phyloP scores from a whole-genome alignment of 306 rosid genomes.

The Styphnolobium japonicum region DNA sequence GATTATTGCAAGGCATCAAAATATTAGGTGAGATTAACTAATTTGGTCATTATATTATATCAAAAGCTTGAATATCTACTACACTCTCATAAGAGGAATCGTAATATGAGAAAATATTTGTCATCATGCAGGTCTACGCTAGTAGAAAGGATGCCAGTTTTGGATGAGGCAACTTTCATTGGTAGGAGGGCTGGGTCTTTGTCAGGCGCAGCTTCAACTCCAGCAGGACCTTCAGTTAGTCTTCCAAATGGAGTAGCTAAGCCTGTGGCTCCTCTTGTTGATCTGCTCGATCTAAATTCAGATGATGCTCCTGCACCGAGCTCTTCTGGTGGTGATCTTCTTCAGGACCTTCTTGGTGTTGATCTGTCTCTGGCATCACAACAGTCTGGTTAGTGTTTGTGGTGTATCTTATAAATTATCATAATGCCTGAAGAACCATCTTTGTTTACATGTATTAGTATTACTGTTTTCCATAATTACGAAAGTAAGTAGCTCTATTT shows the following conservation, averaged over 20 bases:
- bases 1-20: constrained; percentile 69
- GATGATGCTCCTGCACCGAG: constrained; percentile 81
- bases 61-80: neutral
- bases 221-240: constrained; percentile 56
- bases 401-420: constrained; percentile 1
- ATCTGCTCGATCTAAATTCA: constrained; percentile 79
- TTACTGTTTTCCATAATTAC: neutral
- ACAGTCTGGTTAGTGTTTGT: constrained; percentile 65
- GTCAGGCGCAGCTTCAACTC: constrained; percentile 52
- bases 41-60: constrained; percentile 7
- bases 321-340: constrained; percentile 79
- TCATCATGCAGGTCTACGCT: constrained; percentile 63
- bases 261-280: constrained; percentile 76
- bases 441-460: neutral
- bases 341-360: constrained; percentile 92
- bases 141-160: constrained; percentile 96
- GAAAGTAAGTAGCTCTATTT: neutral
- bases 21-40: constrained; percentile 62
- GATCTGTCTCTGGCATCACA: constrained; percentile 58
- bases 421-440: neutral
- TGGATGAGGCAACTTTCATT: constrained; percentile 82
- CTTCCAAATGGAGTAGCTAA: constrained; percentile 81
- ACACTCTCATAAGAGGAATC: neutral
- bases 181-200: constrained; percentile 75
- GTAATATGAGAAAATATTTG: constrained; percentile 7